These are phyloP conservation scores for Verbascum thapsus DNA, from an alignment of 257 asterid species.

Conservation along the genomic window DNA sequence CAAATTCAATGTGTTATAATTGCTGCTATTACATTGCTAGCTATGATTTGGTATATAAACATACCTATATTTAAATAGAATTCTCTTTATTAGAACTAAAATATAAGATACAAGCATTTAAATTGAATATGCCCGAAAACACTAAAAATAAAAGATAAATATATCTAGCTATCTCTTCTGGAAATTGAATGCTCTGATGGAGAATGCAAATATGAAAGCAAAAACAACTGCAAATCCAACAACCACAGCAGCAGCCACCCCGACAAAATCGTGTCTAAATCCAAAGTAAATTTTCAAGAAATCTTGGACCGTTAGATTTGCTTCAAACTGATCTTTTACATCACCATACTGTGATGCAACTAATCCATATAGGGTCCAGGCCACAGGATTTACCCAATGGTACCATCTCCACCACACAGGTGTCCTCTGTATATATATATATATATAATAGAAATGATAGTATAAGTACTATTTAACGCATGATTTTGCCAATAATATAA, in stretches of 20 bases:
- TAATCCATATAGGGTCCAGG: slow-evolving; percentile 38
- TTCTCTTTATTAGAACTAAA: no score
- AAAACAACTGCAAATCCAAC: slow-evolving; percentile 31
- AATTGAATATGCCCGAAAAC: no score
- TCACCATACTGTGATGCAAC: slow-evolving; percentile 36
- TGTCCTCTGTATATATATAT: not conserved
- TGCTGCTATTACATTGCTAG: no score
- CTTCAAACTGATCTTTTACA: slow-evolving; percentile 1
- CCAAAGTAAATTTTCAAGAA: slow-evolving; percentile 33
- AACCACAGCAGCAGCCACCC: slow-evolving; percentile 30
- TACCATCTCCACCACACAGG: slow-evolving; percentile 36
- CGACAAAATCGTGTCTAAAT: slow-evolving; percentile 32
- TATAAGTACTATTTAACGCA: no score
- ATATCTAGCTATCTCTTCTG: slow-evolving; percentile 30
- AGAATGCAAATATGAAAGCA: slow-evolving; percentile 29
- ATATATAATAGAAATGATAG: not conserved
- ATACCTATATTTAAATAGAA: no score
- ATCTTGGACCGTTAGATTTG: slow-evolving; percentile 13
- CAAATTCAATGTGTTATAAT: no score
- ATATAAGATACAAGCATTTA: not conserved
- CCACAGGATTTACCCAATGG: slow-evolving; percentile 34
- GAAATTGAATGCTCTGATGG: slow-evolving; percentile 33
- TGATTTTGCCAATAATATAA: no score
- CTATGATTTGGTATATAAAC: no score
- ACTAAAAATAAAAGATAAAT: no score